phyloP scores from a whole-genome alignment of 331 rosid species.

The Pyracantha coccinea region DNA sequence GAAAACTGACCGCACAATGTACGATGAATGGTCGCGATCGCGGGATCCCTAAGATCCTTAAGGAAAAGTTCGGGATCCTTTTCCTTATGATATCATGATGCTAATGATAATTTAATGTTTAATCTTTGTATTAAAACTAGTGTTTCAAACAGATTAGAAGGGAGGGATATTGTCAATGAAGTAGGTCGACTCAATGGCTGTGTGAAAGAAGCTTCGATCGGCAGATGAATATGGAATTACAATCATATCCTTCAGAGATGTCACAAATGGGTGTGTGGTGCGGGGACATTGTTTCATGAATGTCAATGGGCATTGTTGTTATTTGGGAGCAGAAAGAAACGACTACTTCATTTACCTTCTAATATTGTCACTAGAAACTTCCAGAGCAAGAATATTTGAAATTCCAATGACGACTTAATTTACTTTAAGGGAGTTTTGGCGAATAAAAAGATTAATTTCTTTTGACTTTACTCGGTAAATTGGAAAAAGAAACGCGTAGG shows the following conservation, averaged over 20 bases:
- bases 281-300: not conserved
- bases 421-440: not conserved
- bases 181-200: not conserved
- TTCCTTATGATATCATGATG: not conserved
- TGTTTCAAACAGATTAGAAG: not conserved
- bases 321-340: not conserved
- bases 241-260: not conserved
- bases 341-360: conserved; percentile 8
- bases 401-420: not conserved
- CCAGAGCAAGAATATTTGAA: not conserved
- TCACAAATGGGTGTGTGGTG: conserved; percentile 18
- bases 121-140: not conserved
- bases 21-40: too few relatives aligned
- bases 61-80: too few relatives aligned
- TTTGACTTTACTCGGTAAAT: not conserved
- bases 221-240: not conserved
- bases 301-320: conserved; percentile 29
- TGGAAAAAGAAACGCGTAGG: not conserved
- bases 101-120: not conserved
- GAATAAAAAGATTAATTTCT: not conserved
- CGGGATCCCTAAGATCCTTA: too few relatives aligned
- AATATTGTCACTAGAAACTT: not conserved
- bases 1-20: too few relatives aligned
- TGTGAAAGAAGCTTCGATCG: conserved; percentile 17
- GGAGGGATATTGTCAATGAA: not conserved